Conservation (phyloP, 768 basidiomycete species). For the Podaxis sp. region DNA sequence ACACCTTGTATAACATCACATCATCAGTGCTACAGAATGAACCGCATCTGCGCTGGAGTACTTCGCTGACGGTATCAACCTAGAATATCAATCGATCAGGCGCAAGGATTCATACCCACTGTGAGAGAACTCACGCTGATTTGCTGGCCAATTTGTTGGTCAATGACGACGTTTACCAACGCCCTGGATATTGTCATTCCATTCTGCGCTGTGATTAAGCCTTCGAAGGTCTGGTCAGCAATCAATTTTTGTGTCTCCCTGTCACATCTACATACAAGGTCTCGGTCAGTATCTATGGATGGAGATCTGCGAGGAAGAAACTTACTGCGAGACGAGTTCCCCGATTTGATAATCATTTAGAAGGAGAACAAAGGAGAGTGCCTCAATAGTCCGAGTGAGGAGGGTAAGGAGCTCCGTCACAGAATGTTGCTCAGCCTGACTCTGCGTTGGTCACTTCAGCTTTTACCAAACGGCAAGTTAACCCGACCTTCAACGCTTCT, state of each 20-base stretch:
- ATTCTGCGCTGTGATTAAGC: conserved; percentile 77
- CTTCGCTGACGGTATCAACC: conserved; percentile 97
- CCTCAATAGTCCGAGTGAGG: conserved; percentile 85
- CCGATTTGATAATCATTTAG: conserved; percentile 88
- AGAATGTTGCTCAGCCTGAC: conserved; percentile 76
- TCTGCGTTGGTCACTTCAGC: background rate
- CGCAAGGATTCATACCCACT: background rate
- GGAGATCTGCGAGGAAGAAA: conserved; percentile 11
- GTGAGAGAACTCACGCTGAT: conserved; percentile 63
- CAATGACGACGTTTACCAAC: conserved; percentile 92
- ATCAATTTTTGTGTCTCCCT: conserved; percentile 66
- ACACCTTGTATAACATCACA: conserved; percentile 93
- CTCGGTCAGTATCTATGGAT: conserved; percentile 6
- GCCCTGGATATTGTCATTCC: conserved; percentile 87
- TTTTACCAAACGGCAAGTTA: background rate
- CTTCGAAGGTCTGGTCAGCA: conserved; percentile 73
- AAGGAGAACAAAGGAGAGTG: conserved; percentile 88
- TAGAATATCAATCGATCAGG: conserved; percentile 26
- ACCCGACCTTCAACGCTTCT: conserved; percentile 81
- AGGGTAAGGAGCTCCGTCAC: conserved; percentile 74
- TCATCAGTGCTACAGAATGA: conserved; percentile 98
- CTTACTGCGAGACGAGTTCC: conserved; percentile 79
- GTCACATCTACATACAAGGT: conserved; percentile 53
- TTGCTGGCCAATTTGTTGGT: conserved; percentile 97
- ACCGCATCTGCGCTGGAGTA: conserved; percentile 90